Evolutionary conservation across 2,329 filamentous ascomycete species (phyloP).

Genomic region (Penicillium sp.): DNA sequence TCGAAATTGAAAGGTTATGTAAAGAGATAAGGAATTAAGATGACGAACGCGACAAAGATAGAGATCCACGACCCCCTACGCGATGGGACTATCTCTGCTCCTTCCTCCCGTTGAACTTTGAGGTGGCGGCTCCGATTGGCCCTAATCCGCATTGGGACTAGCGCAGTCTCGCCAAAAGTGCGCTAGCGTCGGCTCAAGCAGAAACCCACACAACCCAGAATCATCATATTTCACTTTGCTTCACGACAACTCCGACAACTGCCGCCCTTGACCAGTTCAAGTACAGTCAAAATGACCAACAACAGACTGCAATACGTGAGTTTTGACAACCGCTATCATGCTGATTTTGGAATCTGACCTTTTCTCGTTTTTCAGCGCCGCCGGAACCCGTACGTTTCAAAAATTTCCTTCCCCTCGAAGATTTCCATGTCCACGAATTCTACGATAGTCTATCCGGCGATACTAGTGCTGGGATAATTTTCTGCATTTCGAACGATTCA

Average conservation of each 20-base stretch:
- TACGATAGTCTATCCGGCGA: constrained; percentile 24
- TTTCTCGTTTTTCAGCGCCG: constrained; percentile 57
- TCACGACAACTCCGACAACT: constrained; percentile 43
- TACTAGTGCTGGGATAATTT: constrained; percentile 4
- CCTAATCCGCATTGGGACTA: constrained; percentile 43
- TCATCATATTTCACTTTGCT: constrained; percentile 43
- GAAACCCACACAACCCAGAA: constrained; percentile 49
- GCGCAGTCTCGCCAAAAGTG: constrained; percentile 43
- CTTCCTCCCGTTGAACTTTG: constrained; percentile 31
- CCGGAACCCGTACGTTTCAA: constrained; percentile 71
- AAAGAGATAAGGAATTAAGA: constrained; percentile 6
- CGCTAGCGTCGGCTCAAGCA: constrained; percentile 28
- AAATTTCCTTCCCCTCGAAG: constrained; percentile 18
- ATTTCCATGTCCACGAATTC: constrained; percentile 17
- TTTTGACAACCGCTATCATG: constrained; percentile 12
- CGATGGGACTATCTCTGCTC: constrained; percentile 21
- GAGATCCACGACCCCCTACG: constrained; percentile 12
- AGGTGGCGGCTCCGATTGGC: constrained; percentile 38
- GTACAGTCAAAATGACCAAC: constrained; percentile 54
- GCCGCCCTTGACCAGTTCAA: constrained; percentile 48
- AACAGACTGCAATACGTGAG: constrained; percentile 55
- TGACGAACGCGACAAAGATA: constrained; percentile 14
- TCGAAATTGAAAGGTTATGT: neutral
- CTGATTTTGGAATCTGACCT: constrained; percentile 30
- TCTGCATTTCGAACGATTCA: constrained; percentile 21